phyloP scores from a whole-genome alignment of 768 basidiomycete species.

The Neoboletus subvelutipes region DNA sequence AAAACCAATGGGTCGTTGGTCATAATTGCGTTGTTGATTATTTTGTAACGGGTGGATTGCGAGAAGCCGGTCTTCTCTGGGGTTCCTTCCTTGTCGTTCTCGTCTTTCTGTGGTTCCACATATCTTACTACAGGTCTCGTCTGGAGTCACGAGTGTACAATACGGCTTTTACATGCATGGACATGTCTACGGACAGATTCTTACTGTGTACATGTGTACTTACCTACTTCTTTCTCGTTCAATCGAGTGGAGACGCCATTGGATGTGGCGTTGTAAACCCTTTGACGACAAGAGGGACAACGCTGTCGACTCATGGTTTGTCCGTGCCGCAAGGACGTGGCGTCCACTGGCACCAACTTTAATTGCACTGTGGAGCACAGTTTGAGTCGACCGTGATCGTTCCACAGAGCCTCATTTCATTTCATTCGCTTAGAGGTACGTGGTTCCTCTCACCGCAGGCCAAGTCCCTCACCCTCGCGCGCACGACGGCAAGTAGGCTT shows the following conservation, averaged over 20 bases:
- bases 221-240: background rate
- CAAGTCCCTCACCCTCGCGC: background rate
- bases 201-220: background rate
- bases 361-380: constrained; percentile 2
- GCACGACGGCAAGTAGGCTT: background rate
- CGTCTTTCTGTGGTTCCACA: background rate
- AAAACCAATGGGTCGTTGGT: background rate
- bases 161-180: constrained; percentile 2
- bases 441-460: background rate
- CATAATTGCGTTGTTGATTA: constrained; percentile 23
- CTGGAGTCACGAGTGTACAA: background rate
- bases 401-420: constrained; percentile 1
- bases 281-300: background rate
- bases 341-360: background rate
- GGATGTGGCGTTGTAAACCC: background rate
- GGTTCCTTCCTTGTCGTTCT: background rate
- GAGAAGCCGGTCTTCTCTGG: constrained; percentile 18
- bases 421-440: background rate
- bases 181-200: constrained; percentile 3
- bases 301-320: background rate
- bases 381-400: background rate
- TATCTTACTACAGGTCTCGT: background rate
- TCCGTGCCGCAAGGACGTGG: background rate
- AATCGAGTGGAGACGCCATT: background rate
- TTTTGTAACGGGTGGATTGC: constrained; percentile 18